Conservation (phyloP, 2,329 filamentous ascomycete genomes). For the Penicillium sp. region DNA sequence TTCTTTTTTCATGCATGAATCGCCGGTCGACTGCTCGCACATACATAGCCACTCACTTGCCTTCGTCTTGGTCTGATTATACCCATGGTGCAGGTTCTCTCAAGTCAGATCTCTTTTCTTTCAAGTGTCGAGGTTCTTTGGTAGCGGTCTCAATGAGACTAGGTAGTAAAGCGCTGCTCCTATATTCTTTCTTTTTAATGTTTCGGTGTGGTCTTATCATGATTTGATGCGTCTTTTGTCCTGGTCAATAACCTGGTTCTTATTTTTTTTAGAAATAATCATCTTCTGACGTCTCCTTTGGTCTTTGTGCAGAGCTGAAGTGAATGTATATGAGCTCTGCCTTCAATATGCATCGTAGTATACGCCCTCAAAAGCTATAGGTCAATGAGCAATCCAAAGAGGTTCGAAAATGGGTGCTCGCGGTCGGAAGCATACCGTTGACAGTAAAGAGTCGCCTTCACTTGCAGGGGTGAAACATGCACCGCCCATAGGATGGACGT, state of each 20-base stretch:
- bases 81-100: conserved; percentile 19
- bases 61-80: conserved; percentile 19
- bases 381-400: too few relatives aligned
- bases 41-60: conserved; percentile 21
- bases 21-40: conserved; percentile 29
- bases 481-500: too few relatives aligned
- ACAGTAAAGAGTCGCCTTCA: too few relatives aligned
- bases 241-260: not conserved
- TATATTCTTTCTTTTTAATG: too few relatives aligned
- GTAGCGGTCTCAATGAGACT: not conserved
- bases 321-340: too few relatives aligned
- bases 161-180: not conserved
- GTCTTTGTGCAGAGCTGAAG: too few relatives aligned
- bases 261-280: not conserved
- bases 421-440: too few relatives aligned
- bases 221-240: not conserved
- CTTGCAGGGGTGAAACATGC: too few relatives aligned
- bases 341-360: too few relatives aligned
- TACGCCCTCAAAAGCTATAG: too few relatives aligned
- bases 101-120: conserved; percentile 1
- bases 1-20: conserved; percentile 21
- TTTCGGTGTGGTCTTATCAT: too few relatives aligned
- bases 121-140: not conserved
- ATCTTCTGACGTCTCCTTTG: not conserved
- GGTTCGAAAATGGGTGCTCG: too few relatives aligned